Evolutionary conservation across 2,329 filamentous ascomycete genomes (phyloP), one percentile per base, ranked within the genome.

Genomic region (Sarocladium kiliense): DNA sequence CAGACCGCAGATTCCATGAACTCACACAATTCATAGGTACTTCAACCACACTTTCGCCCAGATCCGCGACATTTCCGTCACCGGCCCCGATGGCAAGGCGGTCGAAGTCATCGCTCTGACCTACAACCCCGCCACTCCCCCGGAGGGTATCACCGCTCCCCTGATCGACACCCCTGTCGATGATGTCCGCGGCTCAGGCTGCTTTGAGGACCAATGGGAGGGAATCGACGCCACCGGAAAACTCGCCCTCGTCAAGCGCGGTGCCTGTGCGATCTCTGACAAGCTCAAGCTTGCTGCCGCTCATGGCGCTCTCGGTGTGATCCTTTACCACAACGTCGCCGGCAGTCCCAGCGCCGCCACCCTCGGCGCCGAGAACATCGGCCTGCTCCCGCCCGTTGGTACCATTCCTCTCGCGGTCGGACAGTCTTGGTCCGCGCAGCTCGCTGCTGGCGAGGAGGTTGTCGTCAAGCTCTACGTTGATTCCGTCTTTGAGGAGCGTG

Each of bases 321-420:
- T 88, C 50, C 72, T 88, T 56, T 86, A 84, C 68, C 82, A 88
- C 74, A 82, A 86, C 58, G 71, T 66, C 2, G 66, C 75, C 0
- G 80, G 56, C 2, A 49, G 67, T 2, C 64, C 75, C 2, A 68
- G 68, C 10, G 26, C 54, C 27, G 81, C 79, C 14, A 84, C 81
- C 0, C 72, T 86, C 2, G 75, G 77, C 16, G 68, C 68, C 2
- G 59, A 61, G 42, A 71, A 67, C 60, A 56, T 66, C 30, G 68
- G 66, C 37, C 58, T 63, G 51, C 58, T 72, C 4, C 59, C 68
- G 12, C 67, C 72, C 25, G 63, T 67, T 12, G 71, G 64, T 16
- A 60, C 69, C 23, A 64, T 73, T 39, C 56, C 61, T 1, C 58
- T 63, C 6, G 69, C 67, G 21, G 62, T 69, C 14, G 71, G 68